Conservation (phyloP, 2,329 filamentous ascomycete genomes). For the Metarhizium brunneum region DNA sequence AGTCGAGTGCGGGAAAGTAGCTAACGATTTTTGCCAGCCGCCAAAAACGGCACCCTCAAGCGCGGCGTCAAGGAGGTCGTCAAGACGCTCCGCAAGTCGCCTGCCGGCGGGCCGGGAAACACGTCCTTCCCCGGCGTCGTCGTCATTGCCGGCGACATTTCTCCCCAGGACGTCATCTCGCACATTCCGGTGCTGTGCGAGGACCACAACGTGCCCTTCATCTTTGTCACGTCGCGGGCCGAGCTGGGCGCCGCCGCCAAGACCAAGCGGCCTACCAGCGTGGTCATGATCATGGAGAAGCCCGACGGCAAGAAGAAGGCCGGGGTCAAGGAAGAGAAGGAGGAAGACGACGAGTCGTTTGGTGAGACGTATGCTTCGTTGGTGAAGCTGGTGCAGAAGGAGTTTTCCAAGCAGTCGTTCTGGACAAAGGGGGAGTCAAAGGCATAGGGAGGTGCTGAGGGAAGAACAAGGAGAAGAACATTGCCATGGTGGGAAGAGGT, state of each 20-base stretch:
- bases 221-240: conserved; percentile 86
- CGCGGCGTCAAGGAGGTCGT: conserved; percentile 98
- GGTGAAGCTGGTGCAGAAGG: conserved; percentile 58
- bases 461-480: too few species aligned
- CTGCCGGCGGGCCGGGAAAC: conserved; percentile 55
- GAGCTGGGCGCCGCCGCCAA: conserved; percentile 88
- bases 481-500: background rate
- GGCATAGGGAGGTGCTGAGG: conserved; percentile 6
- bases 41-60: conserved; percentile 91
- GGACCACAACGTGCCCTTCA: conserved; percentile 93
- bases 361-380: conserved; percentile 55
- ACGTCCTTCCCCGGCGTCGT: conserved; percentile 64
- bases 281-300: conserved; percentile 76
- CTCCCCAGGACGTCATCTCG: conserved; percentile 95
- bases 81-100: conserved; percentile 92
- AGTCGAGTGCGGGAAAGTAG: too few species aligned
- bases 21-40: conserved; percentile 46
- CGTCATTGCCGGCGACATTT: conserved; percentile 93
- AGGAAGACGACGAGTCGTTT: conserved; percentile 47
- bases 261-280: conserved; percentile 93
- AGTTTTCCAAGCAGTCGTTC: conserved; percentile 48
- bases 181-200: conserved; percentile 97
- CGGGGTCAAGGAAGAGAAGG: conserved; percentile 35
- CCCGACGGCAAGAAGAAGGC: conserved; percentile 34
- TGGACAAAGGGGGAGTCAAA: conserved; percentile 32